A percentile compares a stretch with the other conserved stretches of the same genome.
Evolutionary conservation across 352 stramenopile species (phyloP).

Genomic region (Phytophthora quininea): DNA sequence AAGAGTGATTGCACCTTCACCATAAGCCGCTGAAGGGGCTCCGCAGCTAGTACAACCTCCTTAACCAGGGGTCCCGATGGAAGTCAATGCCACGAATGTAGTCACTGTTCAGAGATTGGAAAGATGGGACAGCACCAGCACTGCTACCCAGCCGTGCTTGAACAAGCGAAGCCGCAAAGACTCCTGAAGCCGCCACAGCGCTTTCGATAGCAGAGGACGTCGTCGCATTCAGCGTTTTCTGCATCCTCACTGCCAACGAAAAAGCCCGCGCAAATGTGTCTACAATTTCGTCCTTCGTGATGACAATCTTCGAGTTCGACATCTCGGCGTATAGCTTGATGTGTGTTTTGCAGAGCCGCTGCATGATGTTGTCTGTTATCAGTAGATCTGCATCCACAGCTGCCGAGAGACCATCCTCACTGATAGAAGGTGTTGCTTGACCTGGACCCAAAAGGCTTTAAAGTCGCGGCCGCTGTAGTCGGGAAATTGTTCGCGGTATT

Average conservation of each 20-base stretch:
- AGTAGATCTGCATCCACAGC: conserved; percentile 50
- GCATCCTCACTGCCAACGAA: conserved; percentile 69
- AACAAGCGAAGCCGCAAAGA: conserved; percentile 75
- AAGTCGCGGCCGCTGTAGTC: conserved; percentile 87
- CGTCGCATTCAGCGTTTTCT: conserved; percentile 68
- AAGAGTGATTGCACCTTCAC: conserved; percentile 92
- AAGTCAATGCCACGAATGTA: conserved; percentile 92
- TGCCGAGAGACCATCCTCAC: conserved; percentile 12
- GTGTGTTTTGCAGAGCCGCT: conserved; percentile 76
- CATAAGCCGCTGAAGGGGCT: conserved; percentile 91
- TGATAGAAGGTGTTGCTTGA: conserved; percentile 27
- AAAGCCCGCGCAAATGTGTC: conserved; percentile 75
- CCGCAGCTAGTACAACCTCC: conserved; percentile 90
- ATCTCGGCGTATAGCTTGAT: conserved; percentile 69
- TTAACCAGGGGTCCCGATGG: conserved; percentile 93
- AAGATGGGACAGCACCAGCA: conserved; percentile 45
- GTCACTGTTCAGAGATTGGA: conserved; percentile 68
- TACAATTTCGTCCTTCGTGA: conserved; percentile 57
- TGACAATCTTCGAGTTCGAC: conserved; percentile 45
- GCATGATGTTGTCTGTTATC: conserved; percentile 77
- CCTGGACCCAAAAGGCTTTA: conserved; percentile 62
- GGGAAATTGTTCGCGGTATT: conserved; percentile 93
- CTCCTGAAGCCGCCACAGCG: conserved; percentile 52
- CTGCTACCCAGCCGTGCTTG: conserved; percentile 66
- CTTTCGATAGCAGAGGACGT: conserved; percentile 49